Base-by-base conservation (phyloP, 169 alveolate species). In the Plasmodium yoelii region DNA sequence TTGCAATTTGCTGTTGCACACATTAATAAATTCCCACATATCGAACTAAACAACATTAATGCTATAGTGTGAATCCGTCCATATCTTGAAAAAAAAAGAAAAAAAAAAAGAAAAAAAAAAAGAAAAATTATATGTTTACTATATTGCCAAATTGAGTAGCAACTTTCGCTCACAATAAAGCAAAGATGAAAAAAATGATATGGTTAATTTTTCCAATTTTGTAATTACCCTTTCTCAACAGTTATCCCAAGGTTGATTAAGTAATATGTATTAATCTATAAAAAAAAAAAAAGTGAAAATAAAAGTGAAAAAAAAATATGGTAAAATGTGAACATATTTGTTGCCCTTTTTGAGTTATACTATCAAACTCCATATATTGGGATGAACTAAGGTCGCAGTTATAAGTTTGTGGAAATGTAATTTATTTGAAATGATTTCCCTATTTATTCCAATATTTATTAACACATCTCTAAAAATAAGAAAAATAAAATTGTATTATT, bases 171-270 rank as follows among this genome's bases (percentile, higher is more conserved):
- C 5, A 34, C 2, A 34, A 28, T 28, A 28, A 28, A 28, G 39
- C 5, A 28, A 28, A 28, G 26, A 22, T 22, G 26, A 22, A 12
- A 56, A 51, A 49, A 13, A 7, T 34, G 55, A 49, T 47, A n/a
- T n/a, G n/a, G n/a, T n/a, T n/a, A n/a, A n/a, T n/a, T n/a, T n/a
- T n/a, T 74, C 15, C 46, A 7, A 9, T 24, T 10, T 26, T 10
- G 22, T 22, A 9, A 24, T 68, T 75, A 75, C 88, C 42, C 63
- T 42, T 63, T 75, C 56, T 75, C 88, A 28, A 63, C 60, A 18
- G 63, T 46, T 39, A 64, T 75, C 19, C 88, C 88, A 8, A 75
- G 61, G 49, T 75, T 75, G 65, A 75, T 75, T 19, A 75, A 63
- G 34, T 75, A 75, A 49, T 75, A 75, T 13, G 69, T 68, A 28